Evolutionary conservation across 208 protist species (phyloP).

Genomic region (Blechomonas ayalai): DNA sequence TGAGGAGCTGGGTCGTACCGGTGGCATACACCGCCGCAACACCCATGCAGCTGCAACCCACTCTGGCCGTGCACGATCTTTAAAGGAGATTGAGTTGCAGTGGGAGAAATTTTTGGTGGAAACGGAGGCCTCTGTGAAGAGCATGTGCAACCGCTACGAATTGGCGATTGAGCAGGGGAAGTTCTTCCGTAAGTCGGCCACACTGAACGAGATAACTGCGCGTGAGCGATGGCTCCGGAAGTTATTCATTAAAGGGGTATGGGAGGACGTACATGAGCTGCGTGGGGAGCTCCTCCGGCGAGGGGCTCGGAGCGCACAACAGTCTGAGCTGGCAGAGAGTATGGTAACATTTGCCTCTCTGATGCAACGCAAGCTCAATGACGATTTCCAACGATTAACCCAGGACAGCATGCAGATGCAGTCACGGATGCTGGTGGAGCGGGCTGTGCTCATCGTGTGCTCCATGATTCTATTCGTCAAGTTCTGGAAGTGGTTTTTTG

Average conservation of each 20-base stretch:
- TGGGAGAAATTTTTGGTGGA: constrained; percentile 64
- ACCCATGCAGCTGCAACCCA: constrained; percentile 31
- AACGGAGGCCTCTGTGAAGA: constrained; percentile 59
- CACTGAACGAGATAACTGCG: constrained; percentile 80
- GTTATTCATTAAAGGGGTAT: constrained; percentile 77
- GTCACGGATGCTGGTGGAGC: constrained; percentile 70
- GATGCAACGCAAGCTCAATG: constrained; percentile 78
- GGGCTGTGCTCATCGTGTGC: constrained; percentile 36
- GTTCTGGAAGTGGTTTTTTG: constrained; percentile 69
- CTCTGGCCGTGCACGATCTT: constrained; percentile 31
- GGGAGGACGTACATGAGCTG: constrained; percentile 88
- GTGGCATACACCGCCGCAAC: constrained; percentile 64
- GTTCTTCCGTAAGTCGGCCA: constrained; percentile 81
- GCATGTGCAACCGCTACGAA: constrained; percentile 88
- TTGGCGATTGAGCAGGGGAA: constrained; percentile 71
- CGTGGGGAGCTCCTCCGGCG: constrained; percentile 81
- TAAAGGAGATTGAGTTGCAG: constrained; percentile 67
- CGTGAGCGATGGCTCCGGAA: constrained; percentile 85
- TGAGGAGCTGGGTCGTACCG: constrained; percentile 67
- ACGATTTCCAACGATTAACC: constrained; percentile 82
- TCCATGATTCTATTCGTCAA: constrained; percentile 67
- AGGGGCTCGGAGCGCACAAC: constrained; percentile 80
- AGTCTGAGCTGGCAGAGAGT: constrained; percentile 83
- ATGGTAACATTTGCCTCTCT: constrained; percentile 84
- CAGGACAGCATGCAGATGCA: constrained; percentile 78